Evolutionary conservation across 2,329 filamentous ascomycete genomes (phyloP).

Genomic region (Pseudocercospora fuligena): DNA sequence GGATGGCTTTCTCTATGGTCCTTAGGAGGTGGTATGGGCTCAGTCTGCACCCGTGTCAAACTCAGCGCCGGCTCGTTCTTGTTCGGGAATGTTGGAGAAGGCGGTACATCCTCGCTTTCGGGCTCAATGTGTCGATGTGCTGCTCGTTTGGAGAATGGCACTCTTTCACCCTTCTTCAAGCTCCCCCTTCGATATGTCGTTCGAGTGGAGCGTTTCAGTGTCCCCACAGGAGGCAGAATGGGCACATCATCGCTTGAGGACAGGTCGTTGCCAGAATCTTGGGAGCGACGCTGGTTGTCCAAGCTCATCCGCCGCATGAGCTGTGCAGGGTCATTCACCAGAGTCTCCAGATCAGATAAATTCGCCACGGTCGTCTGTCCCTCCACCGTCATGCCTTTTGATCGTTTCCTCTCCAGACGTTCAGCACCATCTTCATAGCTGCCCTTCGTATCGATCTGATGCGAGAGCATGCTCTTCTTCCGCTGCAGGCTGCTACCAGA

Average conservation of each 20-base stretch:
- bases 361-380: conserved; percentile 65
- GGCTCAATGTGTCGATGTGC: conserved; percentile 66
- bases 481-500: conserved; percentile 69
- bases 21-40: conserved; percentile 61
- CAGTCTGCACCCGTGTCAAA: conserved; percentile 70
- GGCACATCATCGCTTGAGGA: conserved; percentile 71
- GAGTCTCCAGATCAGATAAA: conserved; percentile 71
- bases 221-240: conserved; percentile 77
- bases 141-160: conserved; percentile 75
- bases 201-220: conserved; percentile 84
- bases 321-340: conserved; percentile 79
- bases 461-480: conserved; percentile 95
- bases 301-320: conserved; percentile 73
- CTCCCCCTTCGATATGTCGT: conserved; percentile 92
- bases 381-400: conserved; percentile 51
- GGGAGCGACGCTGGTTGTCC: conserved; percentile 44
- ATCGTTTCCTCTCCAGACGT: conserved; percentile 73
- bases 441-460: conserved; percentile 79
- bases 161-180: conserved; percentile 75
- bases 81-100: conserved; percentile 48
- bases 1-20: conserved; percentile 60
- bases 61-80: conserved; percentile 54
- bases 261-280: conserved; percentile 45
- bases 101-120: conserved; percentile 59
- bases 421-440: conserved; percentile 86